Conservation (phyloP, 2,329 filamentous ascomycete genomes). For the Byssoonygena ceratinophila region DNA sequence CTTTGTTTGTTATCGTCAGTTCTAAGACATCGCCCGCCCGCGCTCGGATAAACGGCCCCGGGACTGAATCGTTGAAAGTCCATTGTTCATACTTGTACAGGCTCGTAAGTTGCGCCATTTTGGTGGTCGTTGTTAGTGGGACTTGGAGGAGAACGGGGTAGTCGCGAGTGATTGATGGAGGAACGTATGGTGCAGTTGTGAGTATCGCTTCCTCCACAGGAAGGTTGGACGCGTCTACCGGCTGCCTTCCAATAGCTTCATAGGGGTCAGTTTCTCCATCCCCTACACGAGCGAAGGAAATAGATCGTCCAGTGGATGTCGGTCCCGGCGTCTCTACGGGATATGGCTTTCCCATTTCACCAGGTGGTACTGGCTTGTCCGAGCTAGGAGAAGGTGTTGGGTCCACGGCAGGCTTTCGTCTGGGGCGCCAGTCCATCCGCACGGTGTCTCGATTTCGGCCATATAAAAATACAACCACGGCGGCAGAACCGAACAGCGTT, state of each 20-base stretch:
- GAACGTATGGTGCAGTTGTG: constrained; percentile 25
- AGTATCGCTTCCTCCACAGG: constrained; percentile 25
- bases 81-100: constrained; percentile 30
- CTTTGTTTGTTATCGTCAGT: constrained; percentile 26
- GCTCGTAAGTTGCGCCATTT: constrained; percentile 25
- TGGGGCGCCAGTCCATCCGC: constrained; percentile 6
- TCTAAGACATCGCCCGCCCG: constrained; percentile 28
- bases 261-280: background rate
- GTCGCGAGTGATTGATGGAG: constrained; percentile 25
- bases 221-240: constrained; percentile 17
- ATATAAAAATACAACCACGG: background rate
- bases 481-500: background rate
- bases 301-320: constrained; percentile 7
- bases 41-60: constrained; percentile 30
- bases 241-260: background rate
- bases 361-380: constrained; percentile 1
- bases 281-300: background rate
- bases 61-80: constrained; percentile 29
- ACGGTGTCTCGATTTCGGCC: background rate
- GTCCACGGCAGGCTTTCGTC: constrained; percentile 4
- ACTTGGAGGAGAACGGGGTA: constrained; percentile 27
- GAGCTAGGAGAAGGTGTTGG: constrained; percentile 6
- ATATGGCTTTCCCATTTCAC: constrained; percentile 4
- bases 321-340: background rate
- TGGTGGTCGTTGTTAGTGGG: constrained; percentile 22